A percentile compares a stretch with the other conserved stretches of the same genome.
These are phyloP conservation scores for Colletotrichum scovillei DNA, from an alignment of 2,329 filamentous ascomycete genomes.

Conservation along the genomic window DNA sequence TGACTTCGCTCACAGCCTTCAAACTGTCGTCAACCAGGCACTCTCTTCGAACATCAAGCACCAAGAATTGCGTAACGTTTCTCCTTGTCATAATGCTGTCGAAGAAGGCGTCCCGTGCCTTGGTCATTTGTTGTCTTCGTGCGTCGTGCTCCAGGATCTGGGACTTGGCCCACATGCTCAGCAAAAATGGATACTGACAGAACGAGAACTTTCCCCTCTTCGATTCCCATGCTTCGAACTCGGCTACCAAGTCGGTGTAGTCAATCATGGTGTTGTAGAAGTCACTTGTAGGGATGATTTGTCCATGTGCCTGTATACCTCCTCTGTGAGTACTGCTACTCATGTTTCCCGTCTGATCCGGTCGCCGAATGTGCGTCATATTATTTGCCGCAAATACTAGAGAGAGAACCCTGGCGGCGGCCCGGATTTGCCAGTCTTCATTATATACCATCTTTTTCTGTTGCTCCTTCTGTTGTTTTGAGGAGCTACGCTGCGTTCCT, in stretches of 20 bases:
- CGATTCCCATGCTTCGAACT: slow-evolving; percentile 90
- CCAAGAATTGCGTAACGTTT: slow-evolving; percentile 80
- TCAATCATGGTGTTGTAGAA: slow-evolving; percentile 92
- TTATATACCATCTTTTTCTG: slow-evolving; percentile 72
- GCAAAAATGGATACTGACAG: slow-evolving; percentile 91
- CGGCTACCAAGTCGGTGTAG: slow-evolving; percentile 83
- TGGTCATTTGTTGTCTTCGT: slow-evolving; percentile 87
- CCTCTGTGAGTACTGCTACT: slow-evolving; percentile 47
- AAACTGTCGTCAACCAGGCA: slow-evolving; percentile 91
- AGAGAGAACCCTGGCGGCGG: slow-evolving; percentile 82
- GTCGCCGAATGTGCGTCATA: slow-evolving; percentile 50
- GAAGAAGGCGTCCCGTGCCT: slow-evolving; percentile 90
- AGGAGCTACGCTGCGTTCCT: slow-evolving; percentile 59
- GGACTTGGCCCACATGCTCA: slow-evolving; percentile 94
- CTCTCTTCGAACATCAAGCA: slow-evolving; percentile 82
- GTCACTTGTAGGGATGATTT: slow-evolving; percentile 81
- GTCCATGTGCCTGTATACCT: slow-evolving; percentile 64
- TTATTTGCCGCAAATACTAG: slow-evolving; percentile 87
- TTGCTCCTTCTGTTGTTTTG: slow-evolving; percentile 66
- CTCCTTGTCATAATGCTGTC: slow-evolving; percentile 84
- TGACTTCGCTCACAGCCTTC: slow-evolving; percentile 84
- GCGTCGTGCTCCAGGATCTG: slow-evolving; percentile 91
- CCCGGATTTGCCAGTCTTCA: slow-evolving; percentile 91
- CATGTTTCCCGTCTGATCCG: slow-evolving; percentile 39
- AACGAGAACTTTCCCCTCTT: slow-evolving; percentile 82